Base-by-base conservation (phyloP, 257 asterid genomes). In the Salvia hispanica region DNA sequence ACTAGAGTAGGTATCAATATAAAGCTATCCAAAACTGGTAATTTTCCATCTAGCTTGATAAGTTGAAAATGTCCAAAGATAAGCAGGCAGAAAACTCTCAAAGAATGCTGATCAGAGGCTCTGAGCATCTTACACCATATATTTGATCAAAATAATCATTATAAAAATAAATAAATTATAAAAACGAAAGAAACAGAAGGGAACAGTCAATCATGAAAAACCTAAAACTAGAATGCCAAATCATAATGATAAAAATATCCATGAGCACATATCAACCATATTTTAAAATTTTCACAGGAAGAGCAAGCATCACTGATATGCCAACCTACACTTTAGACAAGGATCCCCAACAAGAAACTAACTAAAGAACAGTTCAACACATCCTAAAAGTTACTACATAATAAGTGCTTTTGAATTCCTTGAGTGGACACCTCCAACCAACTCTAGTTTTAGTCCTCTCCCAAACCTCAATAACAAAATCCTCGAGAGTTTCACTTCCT, bases 11-110 rank as follows among this genome's bases (percentile, higher is more conserved):
- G 31, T 15, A 48, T 31, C 36, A 9, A 51, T 56, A 10, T 4
- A 64, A 57, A 70, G 21, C 7, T 46, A 58, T 39, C 39, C 52
- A 75, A 62, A 70, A 48, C 54, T 56, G 31, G 4, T 62, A 25
- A 31, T 2, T 37, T 31, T 18, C 9, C 67, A 64, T 33, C 8
- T 54, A 28, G 51, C 25, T 62, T 43, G 7, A n/a, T 60, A 39
- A 47, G 71, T 64, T 33, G 8, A 54, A 25, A 55, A 36, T 25
- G 33, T 39, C 42, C 11, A 12, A 60, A 61, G 54, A 37, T 44
- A 64, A 64, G 67, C 61, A 62, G 25, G 50, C 61, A 61, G 21
- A 61, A 71, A 44, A 28, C 50, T 28, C 53, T 70, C 33, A 2
- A 37, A 14, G 33, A 58, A 15, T 70, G 47, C 31, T 18, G 3